Conservation (phyloP, 2,329 filamentous ascomycete genomes). For the Sclerotinia minor region DNA sequence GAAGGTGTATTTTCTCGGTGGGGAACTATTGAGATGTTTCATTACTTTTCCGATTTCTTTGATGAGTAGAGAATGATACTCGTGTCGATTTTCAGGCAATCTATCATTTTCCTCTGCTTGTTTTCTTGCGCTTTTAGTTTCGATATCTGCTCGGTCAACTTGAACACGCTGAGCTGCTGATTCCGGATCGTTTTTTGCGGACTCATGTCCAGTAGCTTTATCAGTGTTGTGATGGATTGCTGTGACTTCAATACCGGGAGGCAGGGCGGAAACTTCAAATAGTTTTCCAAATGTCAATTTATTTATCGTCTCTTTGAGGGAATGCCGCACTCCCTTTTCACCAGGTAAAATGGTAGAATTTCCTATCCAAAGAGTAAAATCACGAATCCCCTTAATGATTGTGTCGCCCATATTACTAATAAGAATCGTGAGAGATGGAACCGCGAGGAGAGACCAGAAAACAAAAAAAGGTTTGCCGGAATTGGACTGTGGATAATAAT, state of each 20-base stretch:
- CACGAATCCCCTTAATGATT: constrained; percentile 63
- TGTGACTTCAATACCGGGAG: constrained; percentile 47
- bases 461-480: constrained; percentile 84
- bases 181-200: constrained; percentile 32
- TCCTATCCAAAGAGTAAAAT: constrained; percentile 57
- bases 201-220: constrained; percentile 28
- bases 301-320: constrained; percentile 48
- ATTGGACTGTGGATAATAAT: constrained; percentile 73
- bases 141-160: constrained; percentile 27
- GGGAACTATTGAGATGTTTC: constrained; percentile 58
- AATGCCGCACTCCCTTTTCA: constrained; percentile 51
- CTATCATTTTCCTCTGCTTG: constrained; percentile 29
- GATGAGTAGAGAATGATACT: constrained; percentile 66
- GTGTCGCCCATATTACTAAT: constrained; percentile 84
- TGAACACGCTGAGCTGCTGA: constrained; percentile 29
- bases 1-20: constrained; percentile 69
- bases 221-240: constrained; percentile 30
- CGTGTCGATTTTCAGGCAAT: constrained; percentile 40
- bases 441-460: constrained; percentile 84
- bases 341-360: constrained; percentile 62
- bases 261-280: constrained; percentile 47
- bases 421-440: constrained; percentile 86
- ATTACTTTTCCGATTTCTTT: constrained; percentile 69
- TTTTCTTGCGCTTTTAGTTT: constrained; percentile 25
- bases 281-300: constrained; percentile 48